Percentiles rank a stretch among this genome's conserved stretches.
phyloP scores from a whole-genome alignment of 129 eudicot species.

The Tanacetum coccineum region DNA sequence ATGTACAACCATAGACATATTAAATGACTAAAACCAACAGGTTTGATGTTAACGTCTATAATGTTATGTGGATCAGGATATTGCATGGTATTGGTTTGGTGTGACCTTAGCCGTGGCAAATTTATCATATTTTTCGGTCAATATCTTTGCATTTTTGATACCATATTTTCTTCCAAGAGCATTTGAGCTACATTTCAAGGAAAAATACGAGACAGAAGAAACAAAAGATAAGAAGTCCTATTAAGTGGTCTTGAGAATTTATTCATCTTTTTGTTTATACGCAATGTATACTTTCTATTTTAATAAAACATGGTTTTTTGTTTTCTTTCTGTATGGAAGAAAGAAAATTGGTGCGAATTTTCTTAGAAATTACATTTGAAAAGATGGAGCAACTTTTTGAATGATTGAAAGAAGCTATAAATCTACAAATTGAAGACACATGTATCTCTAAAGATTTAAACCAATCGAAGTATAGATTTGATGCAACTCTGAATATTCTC shows the following conservation, averaged over 20 bases:
- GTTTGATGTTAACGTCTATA: background rate
- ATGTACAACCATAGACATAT: background rate
- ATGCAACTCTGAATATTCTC: too few relatives aligned
- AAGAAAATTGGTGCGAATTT: background rate
- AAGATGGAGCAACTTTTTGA: background rate
- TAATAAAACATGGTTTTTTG: background rate
- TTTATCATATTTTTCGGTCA: constrained; percentile 57
- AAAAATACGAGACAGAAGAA: constrained; percentile 47
- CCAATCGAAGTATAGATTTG: too few relatives aligned
- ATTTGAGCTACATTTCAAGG: constrained; percentile 67
- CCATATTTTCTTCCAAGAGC: constrained; percentile 82
- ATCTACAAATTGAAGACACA: background rate
- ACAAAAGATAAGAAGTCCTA: constrained; percentile 39
- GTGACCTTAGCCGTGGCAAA: constrained; percentile 54
- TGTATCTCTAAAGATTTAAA: background rate
- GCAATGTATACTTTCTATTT: background rate
- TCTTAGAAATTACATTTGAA: background rate
- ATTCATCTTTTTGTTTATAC: too few relatives aligned
- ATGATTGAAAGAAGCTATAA: constrained; percentile 10
- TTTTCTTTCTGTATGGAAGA: background rate
- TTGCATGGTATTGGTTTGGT: constrained; percentile 87
- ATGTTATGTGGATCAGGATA: constrained; percentile 41
- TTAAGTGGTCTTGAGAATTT: constrained; percentile 2
- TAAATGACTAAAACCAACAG: background rate
- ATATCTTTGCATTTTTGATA: constrained; percentile 67